A percentile compares a stretch with the other conserved stretches of the same genome.
Conservation (phyloP, 176 grass and related monocot genomes). For the Oryza coarctata region DNA sequence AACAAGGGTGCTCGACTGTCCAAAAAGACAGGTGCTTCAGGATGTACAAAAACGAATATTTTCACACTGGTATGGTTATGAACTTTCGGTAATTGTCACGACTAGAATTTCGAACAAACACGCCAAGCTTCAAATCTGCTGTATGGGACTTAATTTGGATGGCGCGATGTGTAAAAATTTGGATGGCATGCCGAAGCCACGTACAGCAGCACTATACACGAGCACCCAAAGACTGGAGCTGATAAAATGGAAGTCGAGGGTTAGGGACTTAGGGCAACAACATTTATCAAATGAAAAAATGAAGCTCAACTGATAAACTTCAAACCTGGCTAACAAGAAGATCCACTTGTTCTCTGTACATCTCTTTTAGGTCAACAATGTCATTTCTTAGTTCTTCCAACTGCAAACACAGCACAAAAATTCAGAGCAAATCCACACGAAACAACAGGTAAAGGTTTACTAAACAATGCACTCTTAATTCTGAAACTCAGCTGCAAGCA, state of each 20-base stretch:
- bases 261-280: background rate
- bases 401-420: slow-evolving; percentile 43
- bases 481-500: background rate
- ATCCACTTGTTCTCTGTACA: slow-evolving; percentile 99
- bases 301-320: background rate
- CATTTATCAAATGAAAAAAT: background rate
- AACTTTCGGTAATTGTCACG: slow-evolving; percentile 10
- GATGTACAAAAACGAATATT: slow-evolving; percentile 39
- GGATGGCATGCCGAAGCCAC: background rate
- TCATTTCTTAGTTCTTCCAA: slow-evolving; percentile 95
- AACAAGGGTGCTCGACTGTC: background rate
- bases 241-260: background rate
- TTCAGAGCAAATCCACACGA: background rate
- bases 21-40: slow-evolving; percentile 8
- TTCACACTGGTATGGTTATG: slow-evolving; percentile 30
- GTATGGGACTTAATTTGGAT: background rate
- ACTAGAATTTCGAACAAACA: slow-evolving; percentile 18
- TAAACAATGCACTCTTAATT: background rate
- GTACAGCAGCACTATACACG: slow-evolving; percentile 38
- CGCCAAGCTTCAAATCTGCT: slow-evolving; percentile 21
- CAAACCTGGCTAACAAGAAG: slow-evolving; percentile 99
- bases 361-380: slow-evolving; percentile 97
- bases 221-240: slow-evolving; percentile 55
- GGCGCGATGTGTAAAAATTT: background rate
- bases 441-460: slow-evolving; percentile 13